Percentiles rank a stretch among this genome's conserved stretches.
phyloP scores from a whole-genome alignment of 2,329 filamentous ascomycete species.

The Cytospora paraplurivora region DNA sequence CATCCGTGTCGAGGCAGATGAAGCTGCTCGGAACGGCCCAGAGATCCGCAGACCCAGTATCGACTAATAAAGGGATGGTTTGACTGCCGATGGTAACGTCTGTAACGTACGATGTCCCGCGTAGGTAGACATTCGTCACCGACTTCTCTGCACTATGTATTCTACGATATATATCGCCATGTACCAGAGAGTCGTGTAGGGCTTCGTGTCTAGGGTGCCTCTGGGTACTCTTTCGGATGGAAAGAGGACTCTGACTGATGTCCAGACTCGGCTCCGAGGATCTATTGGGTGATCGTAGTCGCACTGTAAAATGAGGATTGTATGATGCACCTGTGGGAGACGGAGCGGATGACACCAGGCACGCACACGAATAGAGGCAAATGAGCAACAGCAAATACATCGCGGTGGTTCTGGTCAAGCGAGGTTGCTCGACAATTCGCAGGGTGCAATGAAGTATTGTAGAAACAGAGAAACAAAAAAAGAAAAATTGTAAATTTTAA shows the following conservation, averaged over 20 bases:
- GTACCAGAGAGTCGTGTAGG: constrained; percentile 6
- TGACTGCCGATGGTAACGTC: constrained; percentile 34
- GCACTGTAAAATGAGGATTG: not conserved
- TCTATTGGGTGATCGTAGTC: not conserved
- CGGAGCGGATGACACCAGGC: not conserved
- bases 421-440: not conserved
- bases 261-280: not conserved
- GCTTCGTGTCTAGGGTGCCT: not conserved
- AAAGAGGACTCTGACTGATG: not conserved
- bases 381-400: not conserved
- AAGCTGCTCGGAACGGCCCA: constrained; percentile 22
- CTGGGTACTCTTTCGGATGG: not conserved
- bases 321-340: not conserved
- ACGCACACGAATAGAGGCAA: not conserved
- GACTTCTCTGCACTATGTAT: not conserved
- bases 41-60: constrained; percentile 34
- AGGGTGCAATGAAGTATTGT: not conserved
- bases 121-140: not conserved
- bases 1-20: constrained; percentile 18
- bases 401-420: not conserved
- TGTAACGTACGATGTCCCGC: constrained; percentile 32
- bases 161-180: not conserved
- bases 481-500: too few relatives aligned
- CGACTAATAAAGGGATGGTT: constrained; percentile 34
- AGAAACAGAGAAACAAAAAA: not conserved